Evolutionary conservation across 805 yeast genomes (phyloP).

Genomic region (Candida verbasci): DNA sequence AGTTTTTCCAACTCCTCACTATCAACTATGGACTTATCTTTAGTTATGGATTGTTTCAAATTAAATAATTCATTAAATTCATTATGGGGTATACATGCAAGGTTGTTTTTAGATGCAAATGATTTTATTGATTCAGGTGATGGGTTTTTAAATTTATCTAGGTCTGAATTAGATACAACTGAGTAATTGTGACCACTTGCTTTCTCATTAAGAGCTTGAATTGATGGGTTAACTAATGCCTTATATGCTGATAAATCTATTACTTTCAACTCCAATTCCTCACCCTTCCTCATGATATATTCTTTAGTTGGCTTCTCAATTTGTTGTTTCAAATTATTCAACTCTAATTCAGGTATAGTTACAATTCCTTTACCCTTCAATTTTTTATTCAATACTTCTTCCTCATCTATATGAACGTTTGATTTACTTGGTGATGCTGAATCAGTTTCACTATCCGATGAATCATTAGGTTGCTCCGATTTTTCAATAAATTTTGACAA

Average conservation of each 20-base stretch:
- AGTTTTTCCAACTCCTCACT: conserved; percentile 13
- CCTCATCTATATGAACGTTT: conserved; percentile 27
- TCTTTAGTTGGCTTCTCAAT: conserved; percentile 23
- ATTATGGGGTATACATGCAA: conserved; percentile 11
- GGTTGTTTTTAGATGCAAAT: conserved; percentile 8
- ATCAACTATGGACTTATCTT: conserved; percentile 13
- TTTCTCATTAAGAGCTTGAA: conserved; percentile 10
- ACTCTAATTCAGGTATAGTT: conserved; percentile 23
- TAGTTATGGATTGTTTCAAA: conserved; percentile 6
- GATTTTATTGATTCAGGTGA: conserved; percentile 13
- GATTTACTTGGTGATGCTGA: conserved; percentile 6
- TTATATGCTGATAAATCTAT: conserved; percentile 18
- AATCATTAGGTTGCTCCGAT: conserved; percentile 22
- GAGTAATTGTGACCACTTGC: conserved; percentile 8
- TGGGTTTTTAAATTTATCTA: conserved; percentile 16
- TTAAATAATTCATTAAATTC: conserved; percentile 13
- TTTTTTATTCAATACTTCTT: conserved; percentile 29
- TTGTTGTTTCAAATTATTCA: conserved; percentile 18
- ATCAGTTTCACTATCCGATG: conserved; percentile 21
- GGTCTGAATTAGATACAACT: conserved; percentile 14
- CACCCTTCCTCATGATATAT: conserved; percentile 19
- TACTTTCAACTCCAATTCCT: background rate
- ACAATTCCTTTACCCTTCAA: conserved; percentile 29
- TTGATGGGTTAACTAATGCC: conserved; percentile 19
- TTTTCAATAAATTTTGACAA: background rate